Evolutionary conservation across 257 asterid genomes (phyloP).

Genomic region (Plantago elongata): DNA sequence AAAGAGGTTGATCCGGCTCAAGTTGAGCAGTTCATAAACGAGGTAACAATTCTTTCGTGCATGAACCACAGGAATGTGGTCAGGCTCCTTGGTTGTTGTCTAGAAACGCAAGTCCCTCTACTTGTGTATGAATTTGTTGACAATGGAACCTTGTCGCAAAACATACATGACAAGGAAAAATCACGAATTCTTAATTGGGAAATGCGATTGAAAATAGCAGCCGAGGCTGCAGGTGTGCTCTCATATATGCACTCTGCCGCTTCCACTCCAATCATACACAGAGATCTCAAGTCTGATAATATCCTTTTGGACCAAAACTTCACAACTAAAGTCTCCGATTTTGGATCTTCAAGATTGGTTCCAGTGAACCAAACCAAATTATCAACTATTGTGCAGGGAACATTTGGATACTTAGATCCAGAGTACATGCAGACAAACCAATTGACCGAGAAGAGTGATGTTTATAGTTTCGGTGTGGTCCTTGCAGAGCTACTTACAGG

Average conservation of each 20-base stretch:
- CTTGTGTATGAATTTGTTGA: neutral
- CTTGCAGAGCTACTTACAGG: constrained; percentile 8
- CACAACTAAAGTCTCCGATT: neutral
- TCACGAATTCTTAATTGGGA: neutral
- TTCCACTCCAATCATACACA: constrained; percentile 6
- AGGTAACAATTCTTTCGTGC: constrained; percentile 3
- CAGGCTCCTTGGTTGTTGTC: constrained; percentile 1
- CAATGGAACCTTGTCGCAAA: constrained; percentile 5
- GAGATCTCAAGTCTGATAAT: neutral
- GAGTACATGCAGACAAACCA: constrained; percentile 7
- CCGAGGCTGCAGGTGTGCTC: constrained; percentile 2
- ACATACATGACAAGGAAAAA: constrained; percentile 1
- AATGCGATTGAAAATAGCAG: neutral
- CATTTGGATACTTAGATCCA: constrained; percentile 11
- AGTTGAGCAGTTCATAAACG: constrained; percentile 11
- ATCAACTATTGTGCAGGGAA: constrained; percentile 9
- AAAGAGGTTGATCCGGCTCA: constrained; percentile 7
- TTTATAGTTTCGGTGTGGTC: constrained; percentile 14
- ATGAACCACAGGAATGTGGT: constrained; percentile 13
- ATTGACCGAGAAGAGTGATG: constrained; percentile 5
- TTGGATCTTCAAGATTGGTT: constrained; percentile 15
- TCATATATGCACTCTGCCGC: constrained; percentile 6
- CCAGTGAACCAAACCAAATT: constrained; percentile 11
- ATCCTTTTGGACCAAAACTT: neutral
- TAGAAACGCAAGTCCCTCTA: constrained; percentile 6